Percentiles rank a stretch among this genome's conserved stretches.
Conservation (phyloP, 2,329 filamentous ascomycete genomes). For the Colletotrichum ledebouriae region DNA sequence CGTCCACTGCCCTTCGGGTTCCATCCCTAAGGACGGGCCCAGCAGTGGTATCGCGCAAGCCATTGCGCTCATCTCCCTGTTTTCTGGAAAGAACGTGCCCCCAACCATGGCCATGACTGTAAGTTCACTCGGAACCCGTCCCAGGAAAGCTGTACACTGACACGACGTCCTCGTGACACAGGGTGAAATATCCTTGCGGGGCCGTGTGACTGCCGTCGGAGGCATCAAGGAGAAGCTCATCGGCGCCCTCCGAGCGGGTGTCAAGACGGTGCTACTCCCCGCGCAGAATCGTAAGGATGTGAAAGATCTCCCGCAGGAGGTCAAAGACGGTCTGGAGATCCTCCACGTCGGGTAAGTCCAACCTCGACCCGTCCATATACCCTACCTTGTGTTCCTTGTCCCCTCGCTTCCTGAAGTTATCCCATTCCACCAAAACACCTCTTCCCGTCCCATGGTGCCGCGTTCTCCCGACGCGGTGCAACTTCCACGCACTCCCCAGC, state of each 20-base stretch:
- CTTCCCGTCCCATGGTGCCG: slow-evolving; percentile 34
- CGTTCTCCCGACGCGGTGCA: slow-evolving; percentile 42
- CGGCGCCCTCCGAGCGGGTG: slow-evolving; percentile 90
- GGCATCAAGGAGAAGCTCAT: slow-evolving; percentile 99
- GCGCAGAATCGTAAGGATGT: slow-evolving; percentile 92
- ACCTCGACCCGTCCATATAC: slow-evolving; percentile 28
- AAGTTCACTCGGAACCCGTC: slow-evolving; percentile 50
- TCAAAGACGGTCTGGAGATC: slow-evolving; percentile 88
- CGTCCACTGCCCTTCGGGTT: slow-evolving; percentile 94
- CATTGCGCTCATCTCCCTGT: slow-evolving; percentile 90
- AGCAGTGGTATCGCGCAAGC: slow-evolving; percentile 94
- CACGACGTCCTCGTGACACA: slow-evolving; percentile 49
- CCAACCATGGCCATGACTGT: slow-evolving; percentile 96
- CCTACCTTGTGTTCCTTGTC: slow-evolving; percentile 58
- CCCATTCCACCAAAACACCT: slow-evolving; percentile 32
- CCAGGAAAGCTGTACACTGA: slow-evolving; percentile 27
- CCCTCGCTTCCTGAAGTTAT: slow-evolving; percentile 39
- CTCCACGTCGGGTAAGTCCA: slow-evolving; percentile 83
- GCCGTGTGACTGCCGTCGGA: slow-evolving; percentile 92
- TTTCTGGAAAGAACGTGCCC: slow-evolving; percentile 86
- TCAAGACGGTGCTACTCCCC: slow-evolving; percentile 93
- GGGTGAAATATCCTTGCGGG: slow-evolving; percentile 83
- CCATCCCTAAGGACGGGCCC: slow-evolving; percentile 93
- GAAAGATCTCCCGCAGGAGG: slow-evolving; percentile 90
- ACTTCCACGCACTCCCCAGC: slow-evolving; percentile 40